Base-by-base conservation (phyloP, 306 rosid species). In the Geum urbanum region DNA sequence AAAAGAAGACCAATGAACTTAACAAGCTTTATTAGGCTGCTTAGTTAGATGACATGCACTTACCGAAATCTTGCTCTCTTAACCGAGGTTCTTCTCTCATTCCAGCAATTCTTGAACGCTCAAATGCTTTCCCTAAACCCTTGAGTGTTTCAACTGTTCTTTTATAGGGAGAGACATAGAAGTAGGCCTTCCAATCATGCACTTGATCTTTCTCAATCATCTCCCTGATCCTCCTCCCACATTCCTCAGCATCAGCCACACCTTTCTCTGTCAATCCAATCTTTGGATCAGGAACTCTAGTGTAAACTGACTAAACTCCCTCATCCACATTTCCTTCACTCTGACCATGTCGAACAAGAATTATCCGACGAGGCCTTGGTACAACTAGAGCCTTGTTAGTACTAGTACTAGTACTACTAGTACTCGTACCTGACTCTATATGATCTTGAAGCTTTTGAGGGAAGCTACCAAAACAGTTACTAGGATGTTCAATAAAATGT, bases 11-110 rank as follows among this genome's bases (percentile, higher is more conserved):
- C 5, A 19, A 20, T 9, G 24, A 20, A 22, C 61, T 9, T 12
- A 22, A 10, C 37, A 55, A 7, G 39, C 61, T 22, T 55, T 15
- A 22, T 56, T 56, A 6, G 61, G 61, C 32, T 32, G 51, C 46
- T 43, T 43, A 43, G 5, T 18, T 35, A 39, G 8, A 40, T 63
- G 8, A 45, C 11, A 18, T 19, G 37, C 13, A 43, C 73, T 39
- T 73, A 87, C 96, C 98, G 35, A 92, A 90, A 78, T 92, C 98
- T 67, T 92, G 96, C 55, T 92, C 98, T 66, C 97, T 71, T 4
- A 90, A 85, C 10, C 96, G 91, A 50, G 96, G 91, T 76, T 92
- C 97, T 81, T 88, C 98, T 61, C 98, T 83, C 72, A 92, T 73
- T 6, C 98, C 98, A 13, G 96, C 91, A 51, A 92, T 88, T 63